A percentile compares a stretch with the other conserved stretches of the same genome.
These are phyloP conservation scores for Dendrobium nobile DNA, from an alignment of 106 monocot genomes.

Conservation along the genomic window DNA sequence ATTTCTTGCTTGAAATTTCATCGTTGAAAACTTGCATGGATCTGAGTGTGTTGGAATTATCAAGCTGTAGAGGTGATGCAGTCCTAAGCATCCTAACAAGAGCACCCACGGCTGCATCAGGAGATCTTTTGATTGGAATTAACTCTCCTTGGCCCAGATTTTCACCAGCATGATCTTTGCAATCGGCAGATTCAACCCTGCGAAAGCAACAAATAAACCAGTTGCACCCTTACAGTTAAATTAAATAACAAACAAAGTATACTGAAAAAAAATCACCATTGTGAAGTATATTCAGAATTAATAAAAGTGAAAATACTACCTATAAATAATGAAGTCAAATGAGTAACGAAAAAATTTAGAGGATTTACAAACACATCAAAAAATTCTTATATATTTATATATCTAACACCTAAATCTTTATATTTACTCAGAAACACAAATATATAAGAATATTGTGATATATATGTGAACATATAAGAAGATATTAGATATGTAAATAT, in stretches of 20 bases:
- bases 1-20: conserved; percentile 5
- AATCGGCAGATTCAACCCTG: conserved; percentile 29
- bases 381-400: no score
- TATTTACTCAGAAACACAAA: no score
- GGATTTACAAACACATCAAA: no score
- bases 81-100: conserved; percentile 57
- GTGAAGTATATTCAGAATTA: neutral
- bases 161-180: conserved; percentile 13
- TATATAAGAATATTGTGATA: no score
- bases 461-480: no score
- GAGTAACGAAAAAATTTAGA: neutral
- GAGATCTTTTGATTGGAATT: conserved; percentile 34
- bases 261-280: neutral
- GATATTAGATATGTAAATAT: no score
- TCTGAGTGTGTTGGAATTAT: neutral
- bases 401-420: no score
- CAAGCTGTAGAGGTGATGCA: conserved; percentile 53
- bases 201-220: conserved; percentile 4
- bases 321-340: neutral
- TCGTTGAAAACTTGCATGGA: conserved; percentile 6
- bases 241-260: neutral
- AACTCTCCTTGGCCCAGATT: conserved; percentile 20
- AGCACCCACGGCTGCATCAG: conserved; percentile 63
- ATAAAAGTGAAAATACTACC: neutral
- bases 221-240: neutral